Base-by-base conservation (phyloP, 2,329 filamentous ascomycete genomes). In the Ambrosiella beaveri region DNA sequence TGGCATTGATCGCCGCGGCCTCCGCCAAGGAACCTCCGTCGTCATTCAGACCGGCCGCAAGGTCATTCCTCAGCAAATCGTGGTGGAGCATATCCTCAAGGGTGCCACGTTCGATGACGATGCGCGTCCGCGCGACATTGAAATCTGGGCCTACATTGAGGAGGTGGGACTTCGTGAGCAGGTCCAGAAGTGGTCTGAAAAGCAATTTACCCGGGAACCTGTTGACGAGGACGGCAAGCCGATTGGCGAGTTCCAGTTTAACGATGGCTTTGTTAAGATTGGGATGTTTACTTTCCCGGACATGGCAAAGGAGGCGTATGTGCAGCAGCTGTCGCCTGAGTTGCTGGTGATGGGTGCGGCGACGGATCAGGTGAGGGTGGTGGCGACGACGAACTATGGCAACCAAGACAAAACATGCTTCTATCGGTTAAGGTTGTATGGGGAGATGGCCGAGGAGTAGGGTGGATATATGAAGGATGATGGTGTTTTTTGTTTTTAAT, bases 81-180 rank as follows among this genome's bases (percentile, higher is more conserved):
- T 86, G 1, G 68, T 91, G 49, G 86, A 91, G 65, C 85, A 90
- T 67, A 82, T 88, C 58, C 71, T 80, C 1, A 74, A 75, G 6
- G 72, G 73, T 1, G 80, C 81, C 1, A 84, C 82, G 0, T 73
- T 81, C 7, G 76, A 84, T 52, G 78, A 82, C 0, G 75, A 72
- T 12, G 72, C 81, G 1, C 81, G 81, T 38, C 87, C 87, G 0
- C 75, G 72, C 56, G 74, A 84, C 1, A 78, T 91, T 59, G 86
- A 91, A 66, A 67, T 91, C 7, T 87, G 84, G 75, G 81, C 76
- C 4, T 72, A 75, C 44, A 76, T 84, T 60, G 71, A 74, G 15
- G 74, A 82, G 51, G 54, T 68, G 27, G 65, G 63, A 1, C 64
- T 73, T 35, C 73, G 70, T 39, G 64, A 70, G 35, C 69, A 70